Evolutionary conservation across 768 basidiomycete genomes (phyloP).

Genomic region (Hygrocybe coccinea): DNA sequence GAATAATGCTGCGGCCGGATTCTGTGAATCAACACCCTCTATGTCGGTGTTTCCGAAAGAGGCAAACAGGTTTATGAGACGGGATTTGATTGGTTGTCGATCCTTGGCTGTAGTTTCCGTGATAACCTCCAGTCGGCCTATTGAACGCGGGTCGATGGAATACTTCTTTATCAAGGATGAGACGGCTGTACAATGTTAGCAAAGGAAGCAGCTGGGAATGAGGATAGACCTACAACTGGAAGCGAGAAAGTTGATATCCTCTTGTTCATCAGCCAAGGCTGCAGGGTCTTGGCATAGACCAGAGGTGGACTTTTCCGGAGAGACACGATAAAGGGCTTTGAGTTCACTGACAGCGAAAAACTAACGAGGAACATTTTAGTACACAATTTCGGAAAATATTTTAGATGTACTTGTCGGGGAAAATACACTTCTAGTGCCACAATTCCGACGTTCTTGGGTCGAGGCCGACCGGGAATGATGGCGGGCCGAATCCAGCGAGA

Average conservation of each 20-base stretch:
- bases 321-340: no score
- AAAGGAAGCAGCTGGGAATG: not conserved
- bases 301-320: no score
- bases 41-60: slow-evolving; percentile 91
- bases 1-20: slow-evolving; percentile 96
- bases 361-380: no score
- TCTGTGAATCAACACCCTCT: slow-evolving; percentile 97
- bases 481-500: not conserved
- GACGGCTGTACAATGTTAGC: slow-evolving; percentile 53
- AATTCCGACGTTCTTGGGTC: slow-evolving; percentile 91
- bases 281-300: no score
- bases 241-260: not conserved
- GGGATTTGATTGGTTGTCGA: slow-evolving; percentile 66
- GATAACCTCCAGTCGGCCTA: slow-evolving; percentile 95
- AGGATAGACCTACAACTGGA: not conserved
- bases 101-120: slow-evolving; percentile 99
- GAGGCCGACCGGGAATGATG: slow-evolving; percentile 28
- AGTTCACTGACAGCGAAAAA: no score
- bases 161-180: slow-evolving; percentile 85
- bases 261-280: no score
- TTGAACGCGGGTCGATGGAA: slow-evolving; percentile 91
- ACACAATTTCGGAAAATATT: not conserved
- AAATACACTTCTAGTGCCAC: slow-evolving; percentile 93
- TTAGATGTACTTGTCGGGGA: slow-evolving; percentile 68
- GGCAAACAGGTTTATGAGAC: slow-evolving; percentile 95